A percentile compares a stretch with the other conserved stretches of the same genome.
These are phyloP conservation scores for Hypsizygus ulmarius DNA, from an alignment of 1,284 basidiomycete genomes.

Conservation along the genomic window DNA sequence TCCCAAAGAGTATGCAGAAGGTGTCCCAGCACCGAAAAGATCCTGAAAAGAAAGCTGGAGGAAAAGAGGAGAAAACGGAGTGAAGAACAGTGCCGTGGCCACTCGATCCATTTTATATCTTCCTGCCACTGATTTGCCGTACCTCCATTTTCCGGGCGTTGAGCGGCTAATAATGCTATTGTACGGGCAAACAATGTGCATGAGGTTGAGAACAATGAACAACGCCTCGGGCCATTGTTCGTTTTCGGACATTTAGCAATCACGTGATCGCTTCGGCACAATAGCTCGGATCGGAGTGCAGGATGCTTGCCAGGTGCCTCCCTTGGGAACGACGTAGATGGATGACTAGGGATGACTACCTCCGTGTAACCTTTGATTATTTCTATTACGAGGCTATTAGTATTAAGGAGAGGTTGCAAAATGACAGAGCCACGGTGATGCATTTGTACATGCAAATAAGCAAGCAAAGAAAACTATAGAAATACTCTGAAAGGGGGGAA, in stretches of 20 bases:
- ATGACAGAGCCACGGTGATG: too few species aligned
- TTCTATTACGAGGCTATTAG: too few species aligned
- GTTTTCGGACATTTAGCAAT: background rate
- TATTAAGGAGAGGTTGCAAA: too few species aligned
- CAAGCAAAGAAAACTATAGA: too few species aligned
- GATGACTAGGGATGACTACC: too few species aligned
- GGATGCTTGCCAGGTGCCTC: background rate
- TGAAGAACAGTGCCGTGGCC: conserved; percentile 3
- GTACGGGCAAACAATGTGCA: background rate
- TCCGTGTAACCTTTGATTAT: too few species aligned
- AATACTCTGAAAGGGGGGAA: too few species aligned
- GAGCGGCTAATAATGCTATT: too few species aligned
- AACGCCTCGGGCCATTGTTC: conserved; percentile 2
- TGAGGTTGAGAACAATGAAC: background rate
- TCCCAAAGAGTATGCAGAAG: conserved; percentile 7
- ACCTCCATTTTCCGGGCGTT: too few species aligned
- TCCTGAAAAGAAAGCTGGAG: conserved; percentile 12
- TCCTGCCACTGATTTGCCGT: background rate
- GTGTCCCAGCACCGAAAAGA: conserved; percentile 24
- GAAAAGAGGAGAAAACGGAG: background rate
- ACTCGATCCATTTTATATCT: background rate
- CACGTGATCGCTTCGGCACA: conserved; percentile 6
- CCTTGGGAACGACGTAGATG: too few species aligned
- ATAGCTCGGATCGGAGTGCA: background rate
- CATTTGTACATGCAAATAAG: too few species aligned